Percentiles rank a stretch among this genome's conserved stretches.
Evolutionary conservation across 1,139 yeast species (phyloP).

Genomic region (Pichia sp.): DNA sequence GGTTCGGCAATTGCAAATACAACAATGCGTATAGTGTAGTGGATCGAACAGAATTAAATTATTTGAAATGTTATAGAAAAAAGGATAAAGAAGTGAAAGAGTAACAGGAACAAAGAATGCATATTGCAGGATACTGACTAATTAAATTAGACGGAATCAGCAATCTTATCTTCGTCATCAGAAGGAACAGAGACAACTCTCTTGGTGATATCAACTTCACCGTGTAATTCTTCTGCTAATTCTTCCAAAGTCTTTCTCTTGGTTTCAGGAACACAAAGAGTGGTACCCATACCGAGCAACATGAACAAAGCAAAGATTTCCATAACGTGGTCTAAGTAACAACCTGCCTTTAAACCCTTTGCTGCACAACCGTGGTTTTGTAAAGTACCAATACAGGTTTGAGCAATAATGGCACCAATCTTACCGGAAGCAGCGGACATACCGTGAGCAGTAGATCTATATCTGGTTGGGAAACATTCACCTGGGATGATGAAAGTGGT

Average conservation of each 20-base stretch:
- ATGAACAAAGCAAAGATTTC: conserved; percentile 87
- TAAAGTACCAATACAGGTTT: conserved; percentile 81
- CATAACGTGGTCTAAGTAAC: conserved; percentile 89
- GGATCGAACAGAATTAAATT: too few species aligned
- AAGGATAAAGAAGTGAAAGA: too few species aligned
- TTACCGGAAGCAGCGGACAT: conserved; percentile 94
- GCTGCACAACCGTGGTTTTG: conserved; percentile 68
- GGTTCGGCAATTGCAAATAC: too few species aligned
- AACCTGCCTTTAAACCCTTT: conserved; percentile 39
- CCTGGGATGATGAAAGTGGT: conserved; percentile 97
- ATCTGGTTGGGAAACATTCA: conserved; percentile 94
- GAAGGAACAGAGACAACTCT: conserved; percentile 19
- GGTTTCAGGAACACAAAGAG: conserved; percentile 79
- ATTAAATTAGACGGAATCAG: conserved; percentile 17
- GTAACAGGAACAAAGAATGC: too few species aligned
- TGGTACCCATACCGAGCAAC: conserved; percentile 63
- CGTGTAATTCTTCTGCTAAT: conserved; percentile 70
- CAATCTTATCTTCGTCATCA: conserved; percentile 24
- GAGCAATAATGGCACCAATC: conserved; percentile 94
- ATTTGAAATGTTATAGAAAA: too few species aligned
- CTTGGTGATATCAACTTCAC: conserved; percentile 47
- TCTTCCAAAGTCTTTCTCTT: conserved; percentile 84
- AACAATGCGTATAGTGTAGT: too few species aligned
- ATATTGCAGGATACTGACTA: too few species aligned
- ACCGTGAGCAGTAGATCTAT: conserved; percentile 98